A percentile compares a stretch with the other conserved stretches of the same genome.
Evolutionary conservation across 805 yeast genomes (phyloP).

Genomic region (Candida ovalis): DNA sequence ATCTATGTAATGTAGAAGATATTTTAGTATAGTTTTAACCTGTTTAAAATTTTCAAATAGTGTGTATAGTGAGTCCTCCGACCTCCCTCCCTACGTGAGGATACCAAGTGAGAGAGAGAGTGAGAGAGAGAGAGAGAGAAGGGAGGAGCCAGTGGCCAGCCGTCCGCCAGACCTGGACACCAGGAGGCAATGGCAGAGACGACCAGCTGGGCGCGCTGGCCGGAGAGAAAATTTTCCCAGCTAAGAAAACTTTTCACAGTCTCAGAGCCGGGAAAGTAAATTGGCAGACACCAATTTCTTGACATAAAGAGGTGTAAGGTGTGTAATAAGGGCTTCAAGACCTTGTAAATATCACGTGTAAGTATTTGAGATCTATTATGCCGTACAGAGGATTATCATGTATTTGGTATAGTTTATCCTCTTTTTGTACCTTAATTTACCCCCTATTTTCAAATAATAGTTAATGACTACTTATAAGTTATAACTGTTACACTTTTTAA

Average conservation of each 20-base stretch:
- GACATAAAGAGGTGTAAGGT: neutral
- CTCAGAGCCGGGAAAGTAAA: neutral
- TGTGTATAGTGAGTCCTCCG: neutral
- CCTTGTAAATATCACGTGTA: neutral
- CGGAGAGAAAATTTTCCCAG: neutral
- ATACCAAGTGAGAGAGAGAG: no score
- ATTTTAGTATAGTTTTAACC: neutral
- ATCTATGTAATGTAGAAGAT: neutral
- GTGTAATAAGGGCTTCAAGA: neutral
- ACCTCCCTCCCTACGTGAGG: no score
- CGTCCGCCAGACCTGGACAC: no score
- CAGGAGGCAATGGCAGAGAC: no score
- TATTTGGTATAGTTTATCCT: neutral
- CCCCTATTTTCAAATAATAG: no score
- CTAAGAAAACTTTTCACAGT: neutral
- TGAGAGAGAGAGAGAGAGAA: neutral
- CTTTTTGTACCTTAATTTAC: neutral
- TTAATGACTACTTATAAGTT: no score
- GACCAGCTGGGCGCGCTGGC: neutral
- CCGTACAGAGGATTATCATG: no score
- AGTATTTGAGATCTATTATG: no score
- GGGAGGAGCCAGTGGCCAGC: neutral
- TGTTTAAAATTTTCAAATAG: constrained; percentile 2
- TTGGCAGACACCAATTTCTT: neutral
- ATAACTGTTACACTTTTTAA: no score